These are phyloP conservation scores for Capsella bursapastoris DNA, from an alignment of 345 rosid genomes.

Conservation along the genomic window DNA sequence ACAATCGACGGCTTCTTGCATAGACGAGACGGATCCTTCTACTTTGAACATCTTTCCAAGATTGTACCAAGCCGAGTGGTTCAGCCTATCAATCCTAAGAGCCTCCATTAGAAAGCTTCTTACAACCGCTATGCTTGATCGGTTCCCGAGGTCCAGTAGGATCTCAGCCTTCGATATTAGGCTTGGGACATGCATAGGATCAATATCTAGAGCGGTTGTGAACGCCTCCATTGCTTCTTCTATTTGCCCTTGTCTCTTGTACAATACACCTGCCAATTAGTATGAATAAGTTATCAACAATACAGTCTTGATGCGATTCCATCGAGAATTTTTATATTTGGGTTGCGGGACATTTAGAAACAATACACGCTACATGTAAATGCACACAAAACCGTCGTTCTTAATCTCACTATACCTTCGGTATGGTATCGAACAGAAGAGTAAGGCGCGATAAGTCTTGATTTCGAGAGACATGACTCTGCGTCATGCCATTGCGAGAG, in stretches of 20 bases:
- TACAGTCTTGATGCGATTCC: background rate
- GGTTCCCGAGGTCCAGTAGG: slow-evolving; percentile 49
- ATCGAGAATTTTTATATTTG: background rate
- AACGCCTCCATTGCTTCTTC: slow-evolving; percentile 68
- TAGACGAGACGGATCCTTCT: slow-evolving; percentile 52
- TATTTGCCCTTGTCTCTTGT: slow-evolving; percentile 55
- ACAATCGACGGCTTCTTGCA: slow-evolving; percentile 64
- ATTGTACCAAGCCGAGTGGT: slow-evolving; percentile 74
- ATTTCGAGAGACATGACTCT: slow-evolving; percentile 80
- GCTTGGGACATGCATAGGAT: slow-evolving; percentile 69
- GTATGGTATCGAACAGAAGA: slow-evolving; percentile 63
- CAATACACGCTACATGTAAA: background rate
- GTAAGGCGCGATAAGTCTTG: slow-evolving; percentile 55
- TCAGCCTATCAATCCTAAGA: slow-evolving; percentile 61
- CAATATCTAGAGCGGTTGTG: slow-evolving; percentile 57
- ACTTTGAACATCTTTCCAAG: slow-evolving; percentile 63
- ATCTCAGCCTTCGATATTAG: slow-evolving; percentile 66
- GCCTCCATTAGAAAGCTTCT: slow-evolving; percentile 79
- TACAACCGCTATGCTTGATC: slow-evolving; percentile 45
- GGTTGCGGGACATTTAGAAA: too few species aligned
- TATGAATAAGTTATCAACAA: slow-evolving; percentile 18
- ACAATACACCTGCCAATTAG: slow-evolving; percentile 52
- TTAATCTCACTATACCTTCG: slow-evolving; percentile 47
- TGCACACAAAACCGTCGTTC: background rate
- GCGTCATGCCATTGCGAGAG: slow-evolving; percentile 74